A percentile compares a stretch with the other conserved stretches of the same genome.
These are phyloP conservation scores for Claviceps sp. DNA, from an alignment of 2,329 filamentous ascomycete genomes.

Conservation along the genomic window DNA sequence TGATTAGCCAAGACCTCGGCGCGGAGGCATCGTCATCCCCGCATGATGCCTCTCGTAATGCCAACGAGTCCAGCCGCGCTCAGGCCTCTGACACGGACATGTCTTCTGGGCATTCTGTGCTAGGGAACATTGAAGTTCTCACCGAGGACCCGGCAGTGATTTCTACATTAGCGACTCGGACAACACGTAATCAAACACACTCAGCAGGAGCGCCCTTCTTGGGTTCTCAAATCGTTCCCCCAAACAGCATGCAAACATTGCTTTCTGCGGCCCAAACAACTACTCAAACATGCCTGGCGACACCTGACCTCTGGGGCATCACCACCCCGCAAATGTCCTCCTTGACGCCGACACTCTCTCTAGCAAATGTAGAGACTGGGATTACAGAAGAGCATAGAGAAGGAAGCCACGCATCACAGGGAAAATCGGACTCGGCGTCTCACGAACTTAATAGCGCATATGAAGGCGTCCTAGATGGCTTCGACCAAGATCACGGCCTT, in stretches of 20 bases:
- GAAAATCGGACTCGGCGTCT: slow-evolving; percentile 21
- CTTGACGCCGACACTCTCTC: not conserved
- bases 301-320: not conserved
- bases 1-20: slow-evolving; percentile 32
- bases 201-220: not conserved
- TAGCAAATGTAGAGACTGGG: not conserved
- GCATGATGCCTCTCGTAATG: slow-evolving; percentile 3
- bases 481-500: slow-evolving; percentile 31
- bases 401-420: slow-evolving; percentile 7
- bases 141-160: slow-evolving; percentile 16
- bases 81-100: slow-evolving; percentile 6
- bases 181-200: not conserved
- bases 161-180: not conserved
- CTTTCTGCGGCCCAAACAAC: not conserved
- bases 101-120: slow-evolving; percentile 5
- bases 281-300: not conserved
- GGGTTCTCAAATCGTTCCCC: not conserved
- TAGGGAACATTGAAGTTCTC: slow-evolving; percentile 13
- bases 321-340: not conserved
- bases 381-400: slow-evolving; percentile 9
- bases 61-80: not conserved
- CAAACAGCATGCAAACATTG: not conserved
- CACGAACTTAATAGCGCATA: slow-evolving; percentile 35
- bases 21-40: slow-evolving; percentile 11
- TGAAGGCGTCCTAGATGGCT: slow-evolving; percentile 32